Base-by-base conservation (phyloP, 345 rosid species). In the Eucalyptus dawsonii region DNA sequence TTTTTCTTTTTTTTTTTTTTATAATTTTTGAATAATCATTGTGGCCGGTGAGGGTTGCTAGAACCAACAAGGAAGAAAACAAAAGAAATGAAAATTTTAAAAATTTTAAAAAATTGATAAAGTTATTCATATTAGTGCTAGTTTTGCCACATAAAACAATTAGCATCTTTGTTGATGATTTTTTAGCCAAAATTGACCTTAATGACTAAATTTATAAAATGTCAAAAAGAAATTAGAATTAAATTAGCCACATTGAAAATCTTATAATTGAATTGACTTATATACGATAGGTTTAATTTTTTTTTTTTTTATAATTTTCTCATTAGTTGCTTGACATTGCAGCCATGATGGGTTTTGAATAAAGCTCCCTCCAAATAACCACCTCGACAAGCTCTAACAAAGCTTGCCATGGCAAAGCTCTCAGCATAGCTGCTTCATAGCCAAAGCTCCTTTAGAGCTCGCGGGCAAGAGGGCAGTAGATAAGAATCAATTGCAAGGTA, bases 71-170 rank as follows among this genome's bases (percentile, higher is more conserved):
- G 13, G 14, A 53, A 53, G 7, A 56, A 56, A 56, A 56, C 6
- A 56, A 56, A 56, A 11, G 14, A 56, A 5, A 56, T 53, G 58
- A 56, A 56, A 56, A 22, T 24, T 25, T 58, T 12, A 60, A 6
- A 60, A 27, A 3, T 1, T 27, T 29, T 3, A 3, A 62, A 62
- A 62, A 27, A 1, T 12, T 62, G 8, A 0, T 6, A 62, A 62
- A 6, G 0, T 62, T 29, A 2, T 27, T 3, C 4, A 62, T 13
- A 3, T 62, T 2, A 27, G 2, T 12, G 34, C 2, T 0, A 6
- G 0, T 29, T 4, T 29, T 3, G 31, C 2, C 69, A 29, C 0
- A 0, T 62, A 29, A 2, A 2, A 29, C 9, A 29, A 0, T 3
- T 6, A 4, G 1, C 17, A 62, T 62, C 0, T 27, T 13, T 2